Percentiles rank a stretch among this genome's conserved stretches.
phyloP scores from a whole-genome alignment of 2,329 filamentous ascomycete species.

The Tolypocladium pustulatum region DNA sequence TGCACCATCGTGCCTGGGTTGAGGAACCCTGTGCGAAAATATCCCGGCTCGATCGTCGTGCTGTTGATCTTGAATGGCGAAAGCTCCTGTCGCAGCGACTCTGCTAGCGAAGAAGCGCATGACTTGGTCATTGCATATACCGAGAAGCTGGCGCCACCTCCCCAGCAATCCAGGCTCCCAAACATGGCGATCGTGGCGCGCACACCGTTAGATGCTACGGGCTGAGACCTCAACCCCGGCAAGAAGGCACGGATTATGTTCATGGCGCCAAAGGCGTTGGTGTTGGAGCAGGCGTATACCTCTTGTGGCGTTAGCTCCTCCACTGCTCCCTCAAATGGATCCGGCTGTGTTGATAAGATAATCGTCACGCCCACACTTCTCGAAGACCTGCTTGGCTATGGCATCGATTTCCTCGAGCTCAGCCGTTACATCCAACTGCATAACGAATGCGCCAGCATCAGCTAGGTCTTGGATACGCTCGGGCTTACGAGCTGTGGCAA shows the following conservation, averaged over 20 bases:
- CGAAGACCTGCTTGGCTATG: constrained; percentile 21
- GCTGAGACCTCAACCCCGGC: constrained; percentile 32
- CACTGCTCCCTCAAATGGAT: constrained; percentile 29
- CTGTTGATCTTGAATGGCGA: constrained; percentile 32
- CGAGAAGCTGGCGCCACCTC: constrained; percentile 23
- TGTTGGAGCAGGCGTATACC: constrained; percentile 30
- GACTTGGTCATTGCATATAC: constrained; percentile 35
- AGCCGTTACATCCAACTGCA: constrained; percentile 36
- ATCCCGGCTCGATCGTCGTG: constrained; percentile 36
- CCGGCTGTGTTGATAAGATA: constrained; percentile 38
- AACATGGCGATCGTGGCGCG: constrained; percentile 29
- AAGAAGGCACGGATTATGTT: constrained; percentile 37
- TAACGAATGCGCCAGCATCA: constrained; percentile 27
- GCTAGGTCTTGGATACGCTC: constrained; percentile 29
- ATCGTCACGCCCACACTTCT: constrained; percentile 28
- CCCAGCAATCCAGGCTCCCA: constrained; percentile 35
- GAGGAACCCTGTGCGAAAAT: constrained; percentile 41
- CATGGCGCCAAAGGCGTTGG: constrained; percentile 42
- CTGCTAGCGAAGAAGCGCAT: constrained; percentile 31
- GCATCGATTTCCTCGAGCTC: constrained; percentile 23
- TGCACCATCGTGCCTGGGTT: constrained; percentile 18
- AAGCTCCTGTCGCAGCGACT: constrained; percentile 32
- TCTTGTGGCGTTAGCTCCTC: constrained; percentile 29
- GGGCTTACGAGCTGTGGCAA: constrained; percentile 36
- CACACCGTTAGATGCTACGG: constrained; percentile 10